These are phyloP conservation scores for Plasmopara muralis DNA, from an alignment of 352 stramenopile genomes.

Conservation along the genomic window DNA sequence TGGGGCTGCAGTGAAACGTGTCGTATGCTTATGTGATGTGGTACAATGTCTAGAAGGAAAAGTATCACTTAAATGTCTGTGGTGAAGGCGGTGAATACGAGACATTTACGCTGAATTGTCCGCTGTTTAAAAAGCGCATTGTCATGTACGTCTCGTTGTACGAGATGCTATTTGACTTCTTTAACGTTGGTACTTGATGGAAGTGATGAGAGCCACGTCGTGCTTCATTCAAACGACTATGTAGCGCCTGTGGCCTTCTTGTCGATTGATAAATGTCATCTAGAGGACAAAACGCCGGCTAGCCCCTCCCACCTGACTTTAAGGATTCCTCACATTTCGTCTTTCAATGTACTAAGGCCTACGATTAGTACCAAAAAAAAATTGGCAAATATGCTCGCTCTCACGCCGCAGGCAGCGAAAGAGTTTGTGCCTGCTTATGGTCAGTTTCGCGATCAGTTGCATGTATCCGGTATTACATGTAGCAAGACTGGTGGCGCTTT, in stretches of 20 bases:
- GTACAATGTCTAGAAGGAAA: constrained; percentile 62
- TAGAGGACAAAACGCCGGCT: constrained; percentile 78
- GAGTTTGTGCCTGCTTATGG: constrained; percentile 22
- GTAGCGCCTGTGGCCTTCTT: constrained; percentile 91
- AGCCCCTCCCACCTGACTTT: constrained; percentile 32
- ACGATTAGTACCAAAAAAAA: constrained; percentile 6
- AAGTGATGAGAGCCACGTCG: constrained; percentile 88
- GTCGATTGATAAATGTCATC: constrained; percentile 84
- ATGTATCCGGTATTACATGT: constrained; percentile 60
- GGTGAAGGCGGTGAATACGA: constrained; percentile 99
- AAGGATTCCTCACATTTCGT: constrained; percentile 19
- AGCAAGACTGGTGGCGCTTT: constrained; percentile 16
- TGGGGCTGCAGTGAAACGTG: neutral
- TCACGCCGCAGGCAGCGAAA: constrained; percentile 8
- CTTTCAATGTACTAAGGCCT: neutral
- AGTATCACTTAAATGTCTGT: constrained; percentile 97
- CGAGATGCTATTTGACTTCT: neutral
- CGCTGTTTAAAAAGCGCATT: constrained; percentile 91
- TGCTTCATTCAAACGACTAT: constrained; percentile 89
- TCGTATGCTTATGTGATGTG: constrained; percentile 8
- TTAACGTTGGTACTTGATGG: constrained; percentile 1
- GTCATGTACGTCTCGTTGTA: constrained; percentile 56
- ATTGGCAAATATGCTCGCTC: constrained; percentile 20
- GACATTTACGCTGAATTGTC: constrained; percentile 97
- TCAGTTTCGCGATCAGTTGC: constrained; percentile 60